Percentiles rank a stretch among this genome's conserved stretches.
These are phyloP conservation scores for Ulvella scutata DNA, from an alignment of 139 green algal genomes.

Conservation along the genomic window DNA sequence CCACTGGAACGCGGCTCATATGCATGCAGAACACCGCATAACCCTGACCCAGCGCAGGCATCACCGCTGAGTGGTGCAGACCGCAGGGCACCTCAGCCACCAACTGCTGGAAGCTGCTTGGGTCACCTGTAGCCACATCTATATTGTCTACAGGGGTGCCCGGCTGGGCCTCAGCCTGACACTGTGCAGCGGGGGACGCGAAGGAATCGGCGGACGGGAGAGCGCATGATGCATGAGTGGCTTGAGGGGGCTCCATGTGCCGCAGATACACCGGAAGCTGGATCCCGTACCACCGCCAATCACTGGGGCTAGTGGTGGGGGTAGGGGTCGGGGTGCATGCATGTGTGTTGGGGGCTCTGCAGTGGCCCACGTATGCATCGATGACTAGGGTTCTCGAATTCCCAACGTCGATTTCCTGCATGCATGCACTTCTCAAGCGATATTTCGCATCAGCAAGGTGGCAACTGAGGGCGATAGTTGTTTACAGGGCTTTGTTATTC, in stretches of 20 bases:
- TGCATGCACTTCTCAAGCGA: no score
- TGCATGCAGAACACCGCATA: not conserved
- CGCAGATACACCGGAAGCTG: not conserved
- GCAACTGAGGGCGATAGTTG: no score
- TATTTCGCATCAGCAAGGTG: no score
- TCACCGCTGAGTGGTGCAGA: not conserved
- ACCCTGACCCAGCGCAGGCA: not conserved
- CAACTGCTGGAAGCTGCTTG: no score
- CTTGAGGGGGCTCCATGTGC: not conserved
- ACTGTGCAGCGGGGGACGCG: no score
- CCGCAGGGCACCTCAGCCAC: not conserved
- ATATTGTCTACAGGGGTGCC: no score
- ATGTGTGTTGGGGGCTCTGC: no score
- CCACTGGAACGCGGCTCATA: not conserved
- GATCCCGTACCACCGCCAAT: conserved; percentile 4
- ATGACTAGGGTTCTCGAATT: not conserved
- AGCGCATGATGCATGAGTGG: not conserved
- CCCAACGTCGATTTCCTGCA: not conserved
- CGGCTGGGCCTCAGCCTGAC: no score
- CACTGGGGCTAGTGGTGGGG: not conserved
- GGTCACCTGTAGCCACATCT: no score
- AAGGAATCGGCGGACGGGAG: not conserved
- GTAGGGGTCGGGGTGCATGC: not conserved
- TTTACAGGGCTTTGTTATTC: no score
- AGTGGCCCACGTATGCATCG: not conserved